phyloP scores from a whole-genome alignment of 805 yeast species.

The Yamadazyma olivae region DNA sequence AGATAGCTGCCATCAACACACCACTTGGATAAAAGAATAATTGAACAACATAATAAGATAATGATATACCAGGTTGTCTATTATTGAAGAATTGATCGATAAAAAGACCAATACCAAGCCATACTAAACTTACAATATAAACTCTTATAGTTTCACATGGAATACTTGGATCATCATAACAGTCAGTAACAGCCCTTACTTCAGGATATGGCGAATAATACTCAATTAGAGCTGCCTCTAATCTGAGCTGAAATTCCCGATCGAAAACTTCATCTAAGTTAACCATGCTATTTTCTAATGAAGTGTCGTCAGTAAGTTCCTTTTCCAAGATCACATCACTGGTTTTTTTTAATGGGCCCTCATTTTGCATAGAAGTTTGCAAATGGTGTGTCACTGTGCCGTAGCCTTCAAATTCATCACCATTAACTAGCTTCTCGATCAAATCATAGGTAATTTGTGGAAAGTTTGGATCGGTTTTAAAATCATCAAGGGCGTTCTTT shows the following conservation, averaged over 20 bases:
- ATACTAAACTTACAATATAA: slow-evolving; percentile 48
- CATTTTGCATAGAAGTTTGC: no score
- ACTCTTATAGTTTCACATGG: slow-evolving; percentile 51
- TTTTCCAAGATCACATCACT: not conserved
- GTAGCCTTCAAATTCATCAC: no score
- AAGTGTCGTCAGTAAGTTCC: not conserved
- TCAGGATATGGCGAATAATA: slow-evolving; percentile 58
- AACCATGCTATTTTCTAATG: not conserved
- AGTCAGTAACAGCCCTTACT: slow-evolving; percentile 57
- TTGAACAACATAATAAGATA: slow-evolving; percentile 41
- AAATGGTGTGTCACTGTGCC: no score
- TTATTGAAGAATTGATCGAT: slow-evolving; percentile 54
- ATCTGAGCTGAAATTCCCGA: slow-evolving; percentile 28
- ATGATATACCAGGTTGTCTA: slow-evolving; percentile 45
- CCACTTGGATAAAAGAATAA: slow-evolving; percentile 44
- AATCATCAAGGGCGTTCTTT: slow-evolving; percentile 17
- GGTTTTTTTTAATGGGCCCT: no score
- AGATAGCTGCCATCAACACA: slow-evolving; percentile 22
- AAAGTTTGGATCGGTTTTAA: slow-evolving; percentile 29
- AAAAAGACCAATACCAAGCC: slow-evolving; percentile 49
- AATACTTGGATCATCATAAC: slow-evolving; percentile 45
- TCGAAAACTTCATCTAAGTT: not conserved
- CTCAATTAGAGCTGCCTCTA: slow-evolving; percentile 38
- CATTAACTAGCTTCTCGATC: slow-evolving; percentile 20
- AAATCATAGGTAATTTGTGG: slow-evolving; percentile 27